Base-by-base conservation (phyloP, 495 filamentous ascomycete species). In the Pyronema omphalodes region DNA sequence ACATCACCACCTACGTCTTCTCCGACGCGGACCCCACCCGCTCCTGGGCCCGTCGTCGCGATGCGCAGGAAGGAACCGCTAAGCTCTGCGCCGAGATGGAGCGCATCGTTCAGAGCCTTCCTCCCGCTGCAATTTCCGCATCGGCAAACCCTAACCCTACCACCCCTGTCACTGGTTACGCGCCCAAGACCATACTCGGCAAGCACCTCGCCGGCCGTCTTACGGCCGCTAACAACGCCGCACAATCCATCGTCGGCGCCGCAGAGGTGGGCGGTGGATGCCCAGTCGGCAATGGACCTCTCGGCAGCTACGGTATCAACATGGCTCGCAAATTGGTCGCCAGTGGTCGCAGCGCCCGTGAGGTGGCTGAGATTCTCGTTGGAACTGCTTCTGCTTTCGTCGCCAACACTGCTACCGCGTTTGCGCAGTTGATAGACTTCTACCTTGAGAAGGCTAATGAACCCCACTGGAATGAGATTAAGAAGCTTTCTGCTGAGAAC, bases 11-110 rank as follows among this genome's bases (percentile, higher is more conserved):
- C 18, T 77, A 73, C 57, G 74, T 83, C 50, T 80, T 83, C 59
- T 80, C 80, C 44, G 79, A 84, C 58, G 69, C 71, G 23, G 82
- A 86, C 59, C 70, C 75, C 11, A 74, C 71, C 0, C 74, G 76
- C 44, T 77, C 81, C 3, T 83, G 82, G 69, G 72, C 72, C 39
- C 72, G 81, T 1, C 76, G 77, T 34, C 70, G 77, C 39, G 68
- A 71, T 40, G 74, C 78, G 2, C 61, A 69, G 40, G 65, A 66
- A 8, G 55, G 59, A 17, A 57, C 55, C 14, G 14, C 36, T 0
- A 60, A 47, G 17, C 18, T 63, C 6, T 40, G 23, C 29, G 49
- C 0, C 4, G 3, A 15, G 8, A 56, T 63, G 39, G 49, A 53
- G 35, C n/a, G 47, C 19, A 33, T 23, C 0, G 5, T 61, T 6